A percentile compares a stretch with the other conserved stretches of the same genome.
Evolutionary conservation across 139 green algal species (phyloP).

Genomic region (Micromonas pusilla): DNA sequence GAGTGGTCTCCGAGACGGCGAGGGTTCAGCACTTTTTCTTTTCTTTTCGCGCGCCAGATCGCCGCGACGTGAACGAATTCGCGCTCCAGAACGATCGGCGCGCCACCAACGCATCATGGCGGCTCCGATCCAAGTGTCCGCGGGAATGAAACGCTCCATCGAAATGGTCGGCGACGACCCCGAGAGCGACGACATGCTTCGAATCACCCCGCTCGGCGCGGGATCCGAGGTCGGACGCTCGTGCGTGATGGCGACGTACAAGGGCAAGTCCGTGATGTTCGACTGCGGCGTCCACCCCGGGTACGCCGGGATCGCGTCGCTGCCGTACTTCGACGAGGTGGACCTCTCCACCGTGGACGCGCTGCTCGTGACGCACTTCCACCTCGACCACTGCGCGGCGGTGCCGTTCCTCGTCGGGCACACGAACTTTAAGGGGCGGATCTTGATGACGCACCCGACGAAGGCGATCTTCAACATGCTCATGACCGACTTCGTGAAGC

Average conservation of each 20-base stretch:
- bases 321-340: conserved; percentile 88
- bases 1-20: too few species aligned
- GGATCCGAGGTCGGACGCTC: conserved; percentile 91
- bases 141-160: background rate
- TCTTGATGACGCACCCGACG: conserved; percentile 98
- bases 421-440: conserved; percentile 83
- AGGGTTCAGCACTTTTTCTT: background rate
- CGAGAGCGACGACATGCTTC: conserved; percentile 37
- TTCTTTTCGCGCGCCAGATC: too few species aligned
- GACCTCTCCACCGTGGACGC: conserved; percentile 75
- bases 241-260: conserved; percentile 86
- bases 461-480: conserved; percentile 92
- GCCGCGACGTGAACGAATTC: too few species aligned
- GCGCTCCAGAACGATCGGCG: background rate
- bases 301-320: conserved; percentile 62
- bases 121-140: background rate
- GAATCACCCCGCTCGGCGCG: conserved; percentile 83
- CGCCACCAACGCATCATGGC: background rate
- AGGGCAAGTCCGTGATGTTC: conserved; percentile 60
- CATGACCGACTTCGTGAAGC: conserved; percentile 72
- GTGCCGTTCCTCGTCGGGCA: conserved; percentile 77
- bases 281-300: conserved; percentile 92
- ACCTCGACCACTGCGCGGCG: conserved; percentile 94
- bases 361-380: conserved; percentile 96
- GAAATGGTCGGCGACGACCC: background rate